Conservation (phyloP, 169 alveolate genomes). For the Plasmodium inui region DNA sequence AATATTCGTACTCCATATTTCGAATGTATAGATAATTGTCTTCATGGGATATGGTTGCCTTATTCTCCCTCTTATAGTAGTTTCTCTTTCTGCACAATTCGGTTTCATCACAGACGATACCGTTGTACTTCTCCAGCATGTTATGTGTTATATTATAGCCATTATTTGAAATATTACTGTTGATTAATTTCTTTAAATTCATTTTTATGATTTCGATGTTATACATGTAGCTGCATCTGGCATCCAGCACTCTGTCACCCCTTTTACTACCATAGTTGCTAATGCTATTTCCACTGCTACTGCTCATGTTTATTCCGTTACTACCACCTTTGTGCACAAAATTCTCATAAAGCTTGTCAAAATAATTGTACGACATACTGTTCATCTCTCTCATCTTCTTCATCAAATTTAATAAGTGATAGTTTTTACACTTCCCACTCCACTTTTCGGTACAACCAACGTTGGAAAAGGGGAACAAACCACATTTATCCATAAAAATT, state of each 20-base stretch:
- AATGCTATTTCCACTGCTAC: background rate
- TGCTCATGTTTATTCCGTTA: background rate
- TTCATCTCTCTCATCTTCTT: slow-evolving; percentile 33
- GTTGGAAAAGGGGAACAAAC: background rate
- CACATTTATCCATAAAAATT: background rate
- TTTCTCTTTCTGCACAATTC: slow-evolving; percentile 12
- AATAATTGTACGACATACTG: slow-evolving; percentile 42
- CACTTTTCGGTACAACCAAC: background rate
- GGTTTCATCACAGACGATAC: slow-evolving; percentile 24
- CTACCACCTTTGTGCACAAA: background rate
- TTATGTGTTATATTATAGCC: slow-evolving; percentile 13
- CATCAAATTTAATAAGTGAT: slow-evolving; percentile 1
- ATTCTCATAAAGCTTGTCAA: slow-evolving; percentile 52
- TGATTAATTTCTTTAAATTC: slow-evolving; percentile 58
- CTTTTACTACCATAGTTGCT: background rate
- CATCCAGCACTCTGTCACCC: background rate
- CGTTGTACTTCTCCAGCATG: slow-evolving; percentile 21
- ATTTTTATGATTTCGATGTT: slow-evolving; percentile 56
- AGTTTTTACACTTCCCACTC: background rate
- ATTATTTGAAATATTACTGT: slow-evolving; percentile 1
- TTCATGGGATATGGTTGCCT: slow-evolving; percentile 4
- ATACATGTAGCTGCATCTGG: slow-evolving; percentile 11
- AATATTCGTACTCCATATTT: slow-evolving; percentile 42
- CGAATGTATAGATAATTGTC: slow-evolving; percentile 26
- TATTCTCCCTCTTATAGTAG: slow-evolving; percentile 8